A percentile compares a stretch with the other conserved stretches of the same genome.
Evolutionary conservation across 495 filamentous ascomycete species (phyloP).

Genomic region (Talaromyces borbonicus): DNA sequence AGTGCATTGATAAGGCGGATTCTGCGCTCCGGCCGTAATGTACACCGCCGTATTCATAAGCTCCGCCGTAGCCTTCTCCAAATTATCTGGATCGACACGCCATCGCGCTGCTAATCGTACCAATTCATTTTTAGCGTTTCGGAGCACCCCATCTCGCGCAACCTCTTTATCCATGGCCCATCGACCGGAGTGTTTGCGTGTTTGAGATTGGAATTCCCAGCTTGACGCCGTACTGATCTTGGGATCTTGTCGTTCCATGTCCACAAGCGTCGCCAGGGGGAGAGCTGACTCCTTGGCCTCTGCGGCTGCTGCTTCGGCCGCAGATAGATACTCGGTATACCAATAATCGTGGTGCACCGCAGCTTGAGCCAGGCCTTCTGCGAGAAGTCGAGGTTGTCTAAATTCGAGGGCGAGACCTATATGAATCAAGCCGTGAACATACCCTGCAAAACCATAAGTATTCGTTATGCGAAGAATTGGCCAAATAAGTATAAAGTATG

Average conservation of each 20-base stretch:
- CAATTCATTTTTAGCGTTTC: conserved; percentile 1
- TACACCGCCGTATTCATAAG: conserved; percentile 10
- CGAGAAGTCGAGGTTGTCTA: background rate
- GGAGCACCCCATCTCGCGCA: background rate
- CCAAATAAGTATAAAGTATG: background rate
- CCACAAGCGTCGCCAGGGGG: background rate
- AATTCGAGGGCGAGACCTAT: conserved; percentile 4
- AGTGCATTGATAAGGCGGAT: conserved; percentile 8
- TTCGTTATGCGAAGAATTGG: background rate
- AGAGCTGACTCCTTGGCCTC: background rate
- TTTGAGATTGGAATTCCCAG: background rate
- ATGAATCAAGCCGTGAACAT: conserved; percentile 6
- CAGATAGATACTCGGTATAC: background rate
- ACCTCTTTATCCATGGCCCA: background rate
- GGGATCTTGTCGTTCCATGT: background rate
- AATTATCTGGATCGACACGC: conserved; percentile 7
- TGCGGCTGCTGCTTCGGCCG: background rate
- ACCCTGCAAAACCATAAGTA: conserved; percentile 1
- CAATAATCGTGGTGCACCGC: conserved; percentile 3
- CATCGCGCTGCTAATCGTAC: conserved; percentile 10
- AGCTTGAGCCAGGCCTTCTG: conserved; percentile 7
- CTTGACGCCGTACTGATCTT: background rate
- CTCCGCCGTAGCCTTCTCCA: conserved; percentile 12
- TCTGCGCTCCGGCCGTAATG: conserved; percentile 8
- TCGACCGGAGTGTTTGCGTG: background rate